These are phyloP conservation scores for Fusarium circinatum DNA, from an alignment of 2,329 filamentous ascomycete genomes.

Conservation along the genomic window DNA sequence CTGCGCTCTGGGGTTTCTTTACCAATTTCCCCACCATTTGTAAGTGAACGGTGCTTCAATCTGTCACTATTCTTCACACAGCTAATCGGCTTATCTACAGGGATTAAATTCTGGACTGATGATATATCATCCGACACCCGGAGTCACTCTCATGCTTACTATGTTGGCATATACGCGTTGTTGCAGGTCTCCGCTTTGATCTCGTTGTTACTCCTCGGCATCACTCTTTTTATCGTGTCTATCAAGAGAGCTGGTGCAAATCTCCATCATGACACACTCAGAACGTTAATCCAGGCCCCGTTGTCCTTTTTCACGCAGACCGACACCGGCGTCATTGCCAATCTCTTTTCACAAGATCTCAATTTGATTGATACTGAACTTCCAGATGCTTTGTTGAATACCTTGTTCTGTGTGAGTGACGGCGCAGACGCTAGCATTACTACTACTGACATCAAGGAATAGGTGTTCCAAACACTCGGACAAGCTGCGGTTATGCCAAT, in stretches of 20 bases:
- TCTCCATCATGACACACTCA: constrained; percentile 49
- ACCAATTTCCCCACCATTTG: constrained; percentile 10
- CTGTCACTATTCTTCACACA: background rate
- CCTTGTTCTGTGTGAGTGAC: background rate
- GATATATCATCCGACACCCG: constrained; percentile 35
- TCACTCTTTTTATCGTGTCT: constrained; percentile 36
- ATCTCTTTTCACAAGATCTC: constrained; percentile 58
- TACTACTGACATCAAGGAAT: background rate
- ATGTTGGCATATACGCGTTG: constrained; percentile 47
- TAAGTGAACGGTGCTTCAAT: background rate
- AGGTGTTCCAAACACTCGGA: background rate
- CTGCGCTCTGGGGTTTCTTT: constrained; percentile 49
- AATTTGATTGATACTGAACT: constrained; percentile 54
- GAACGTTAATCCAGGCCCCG: constrained; percentile 50
- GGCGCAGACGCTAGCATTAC: too few relatives aligned
- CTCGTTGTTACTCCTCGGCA: constrained; percentile 31
- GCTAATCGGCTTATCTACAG: background rate
- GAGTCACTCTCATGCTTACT: constrained; percentile 35
- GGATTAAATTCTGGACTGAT: constrained; percentile 55
- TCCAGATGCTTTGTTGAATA: constrained; percentile 44
- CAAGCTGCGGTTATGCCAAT: constrained; percentile 57
- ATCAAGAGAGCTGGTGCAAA: constrained; percentile 45
- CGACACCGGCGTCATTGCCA: constrained; percentile 54
- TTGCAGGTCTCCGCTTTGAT: constrained; percentile 28
- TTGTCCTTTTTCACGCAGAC: constrained; percentile 54